Base-by-base conservation (phyloP, 768 basidiomycete genomes). In the Lyophyllum shimeji region DNA sequence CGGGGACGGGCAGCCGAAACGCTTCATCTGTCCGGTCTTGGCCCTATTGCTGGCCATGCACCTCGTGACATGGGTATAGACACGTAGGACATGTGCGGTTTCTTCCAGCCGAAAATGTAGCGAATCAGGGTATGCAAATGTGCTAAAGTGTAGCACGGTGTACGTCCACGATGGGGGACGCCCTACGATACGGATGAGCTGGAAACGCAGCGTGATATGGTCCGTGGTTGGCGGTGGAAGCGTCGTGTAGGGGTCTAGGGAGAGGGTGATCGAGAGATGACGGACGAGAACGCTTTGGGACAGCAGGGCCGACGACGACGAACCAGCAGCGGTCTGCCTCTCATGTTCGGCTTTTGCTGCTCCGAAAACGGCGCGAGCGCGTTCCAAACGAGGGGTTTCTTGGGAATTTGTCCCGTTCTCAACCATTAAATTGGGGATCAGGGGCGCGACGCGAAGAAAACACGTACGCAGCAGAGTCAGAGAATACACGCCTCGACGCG, bases 91-190 rank as follows among this genome's bases (percentile, higher is more conserved):
- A 18, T 55, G 54, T 13, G 23, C 24, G 39, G 23, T 2, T 33
- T 11, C 17, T 43, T 61, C 66, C 66, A 67, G 17, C 61, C 60
- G 29, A 59, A 61, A 25, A 61, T 42, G 48, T 51, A 61, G 5
- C 49, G 53, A 47, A 59, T 50, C 20, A 63, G 37, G 21, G 33
- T 57, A 42, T 59, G 58, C 17, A 63, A 58, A 46, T 59, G 50
- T 20, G 62, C 57, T 23, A 59, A 57, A 18, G 57, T 60, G 40
- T 59, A 64, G 49, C 55, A 57, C 2, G 50, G 47, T 15, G 58
- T 21, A 64, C 17, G 9, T 24, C 43, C 11, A 56, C 57, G 39
- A 50, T 50, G 43, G 58, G 57, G 11, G 48, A 60, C 20, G 61
- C 58, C 12, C 55, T 43, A n/a, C n/a, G n/a, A n/a, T 24, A 40